Conservation (phyloP, 176 grass and related monocot species). For the Juncus inflexus region DNA sequence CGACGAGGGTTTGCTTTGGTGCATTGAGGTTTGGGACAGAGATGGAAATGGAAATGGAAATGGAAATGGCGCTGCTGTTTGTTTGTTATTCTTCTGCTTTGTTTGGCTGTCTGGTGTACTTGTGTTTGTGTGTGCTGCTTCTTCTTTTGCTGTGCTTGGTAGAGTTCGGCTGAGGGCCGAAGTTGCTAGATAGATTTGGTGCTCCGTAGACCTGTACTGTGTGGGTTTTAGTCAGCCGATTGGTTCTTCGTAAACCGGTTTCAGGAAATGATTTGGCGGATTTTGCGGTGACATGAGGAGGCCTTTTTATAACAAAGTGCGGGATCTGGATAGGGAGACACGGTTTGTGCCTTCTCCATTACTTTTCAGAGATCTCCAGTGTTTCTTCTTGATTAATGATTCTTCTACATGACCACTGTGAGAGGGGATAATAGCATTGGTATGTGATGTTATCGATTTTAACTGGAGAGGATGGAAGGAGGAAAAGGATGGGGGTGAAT, state of each 20-base stretch:
- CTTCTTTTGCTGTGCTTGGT: not conserved
- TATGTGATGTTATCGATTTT: too few relatives aligned
- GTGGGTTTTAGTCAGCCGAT: not conserved
- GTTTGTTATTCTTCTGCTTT: constrained; percentile 20
- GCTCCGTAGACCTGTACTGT: not conserved
- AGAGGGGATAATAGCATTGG: too few relatives aligned
- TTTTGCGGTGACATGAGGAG: not conserved
- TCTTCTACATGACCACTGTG: too few relatives aligned
- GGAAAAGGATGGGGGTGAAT: not conserved
- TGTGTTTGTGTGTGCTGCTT: constrained; percentile 7
- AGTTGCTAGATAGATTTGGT: constrained; percentile 11
- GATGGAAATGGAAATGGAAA: not conserved
- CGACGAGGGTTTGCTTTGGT: constrained; percentile 52
- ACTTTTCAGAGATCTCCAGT: not conserved
- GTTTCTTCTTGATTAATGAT: too few relatives aligned
- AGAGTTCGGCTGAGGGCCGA: constrained; percentile 27
- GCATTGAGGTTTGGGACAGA: constrained; percentile 44
- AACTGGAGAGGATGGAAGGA: too few relatives aligned
- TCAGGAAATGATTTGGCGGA: not conserved
- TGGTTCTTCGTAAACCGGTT: constrained; percentile 4
- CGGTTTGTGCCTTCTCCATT: not conserved
- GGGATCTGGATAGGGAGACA: constrained; percentile 8
- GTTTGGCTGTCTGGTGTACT: constrained; percentile 12
- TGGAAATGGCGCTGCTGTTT: constrained; percentile 10
- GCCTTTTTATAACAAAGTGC: constrained; percentile 17